These are phyloP conservation scores for Dentipellis fragilis DNA, from an alignment of 768 basidiomycete genomes.

Conservation along the genomic window DNA sequence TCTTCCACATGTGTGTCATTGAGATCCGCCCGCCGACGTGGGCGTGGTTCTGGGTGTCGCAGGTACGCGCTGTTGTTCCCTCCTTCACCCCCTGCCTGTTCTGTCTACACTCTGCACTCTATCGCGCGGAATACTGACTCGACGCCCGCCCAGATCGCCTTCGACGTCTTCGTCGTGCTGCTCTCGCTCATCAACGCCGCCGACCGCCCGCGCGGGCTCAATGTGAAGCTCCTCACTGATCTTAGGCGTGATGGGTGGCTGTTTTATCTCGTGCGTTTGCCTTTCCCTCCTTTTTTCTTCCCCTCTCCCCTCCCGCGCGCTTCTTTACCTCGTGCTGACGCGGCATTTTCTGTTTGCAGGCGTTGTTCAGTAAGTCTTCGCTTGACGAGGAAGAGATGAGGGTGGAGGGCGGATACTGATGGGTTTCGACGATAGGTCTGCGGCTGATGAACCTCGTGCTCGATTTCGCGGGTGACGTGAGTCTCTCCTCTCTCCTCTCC, in stretches of 20 bases:
- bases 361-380: background rate
- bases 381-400: too few relatives aligned
- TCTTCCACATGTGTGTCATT: background rate
- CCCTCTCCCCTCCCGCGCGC: background rate
- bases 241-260: background rate
- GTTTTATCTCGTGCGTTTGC: background rate
- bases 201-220: background rate
- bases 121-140: background rate
- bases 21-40: background rate
- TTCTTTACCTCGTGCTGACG: background rate
- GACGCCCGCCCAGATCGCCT: background rate
- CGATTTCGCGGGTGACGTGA: background rate
- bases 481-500: background rate
- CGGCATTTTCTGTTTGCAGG: background rate
- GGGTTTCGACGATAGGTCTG: background rate
- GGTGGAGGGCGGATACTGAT: too few relatives aligned
- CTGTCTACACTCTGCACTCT: background rate
- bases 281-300: background rate
- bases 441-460: background rate
- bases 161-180: background rate
- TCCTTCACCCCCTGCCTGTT: too few relatives aligned
- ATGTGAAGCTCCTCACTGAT: background rate
- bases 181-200: background rate
- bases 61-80: background rate
- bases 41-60: background rate